phyloP scores from a whole-genome alignment of 108 stramenopile genomes.

The Skeletonema menzelii region DNA sequence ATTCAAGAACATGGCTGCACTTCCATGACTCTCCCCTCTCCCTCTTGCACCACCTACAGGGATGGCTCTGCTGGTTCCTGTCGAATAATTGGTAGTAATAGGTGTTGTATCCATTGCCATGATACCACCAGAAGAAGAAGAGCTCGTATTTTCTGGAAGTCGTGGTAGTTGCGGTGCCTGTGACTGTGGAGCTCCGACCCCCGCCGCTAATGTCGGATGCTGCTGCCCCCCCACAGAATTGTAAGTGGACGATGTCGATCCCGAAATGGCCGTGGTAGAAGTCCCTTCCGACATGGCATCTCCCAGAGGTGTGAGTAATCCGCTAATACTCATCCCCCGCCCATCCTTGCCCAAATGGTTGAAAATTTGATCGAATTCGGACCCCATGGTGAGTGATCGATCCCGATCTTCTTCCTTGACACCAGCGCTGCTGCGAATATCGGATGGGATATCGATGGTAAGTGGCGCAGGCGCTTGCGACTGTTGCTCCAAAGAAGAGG shows the following conservation, averaged over 20 bases:
- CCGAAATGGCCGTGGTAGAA: slow-evolving; percentile 15
- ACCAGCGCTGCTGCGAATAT: background rate
- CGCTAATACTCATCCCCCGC: slow-evolving; percentile 18
- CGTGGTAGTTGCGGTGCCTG: slow-evolving; percentile 1
- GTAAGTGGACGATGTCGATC: slow-evolving; percentile 5
- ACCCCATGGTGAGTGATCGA: slow-evolving; percentile 24
- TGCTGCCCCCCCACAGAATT: background rate
- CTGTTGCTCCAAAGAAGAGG: background rate
- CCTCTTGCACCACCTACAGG: slow-evolving; percentile 12
- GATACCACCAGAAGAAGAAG: background rate
- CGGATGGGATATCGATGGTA: background rate
- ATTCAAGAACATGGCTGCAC: slow-evolving; percentile 17
- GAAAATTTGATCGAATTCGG: slow-evolving; percentile 32
- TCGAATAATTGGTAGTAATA: background rate
- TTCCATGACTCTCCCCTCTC: slow-evolving; percentile 14
- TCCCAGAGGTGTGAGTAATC: slow-evolving; percentile 17
- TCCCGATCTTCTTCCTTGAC: slow-evolving; percentile 16
- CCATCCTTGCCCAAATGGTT: slow-evolving; percentile 1
- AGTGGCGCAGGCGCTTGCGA: background rate
- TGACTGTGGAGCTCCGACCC: background rate
- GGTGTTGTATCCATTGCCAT: background rate
- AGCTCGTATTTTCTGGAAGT: slow-evolving; percentile 2
- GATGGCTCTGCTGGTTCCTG: slow-evolving; percentile 5
- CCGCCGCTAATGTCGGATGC: background rate
- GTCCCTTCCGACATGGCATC: slow-evolving; percentile 21